Percentiles rank a stretch among this genome's conserved stretches.
These are phyloP conservation scores for Porphyra umbilicalis DNA, from an alignment of 31 red algal genomes.

Conservation along the genomic window DNA sequence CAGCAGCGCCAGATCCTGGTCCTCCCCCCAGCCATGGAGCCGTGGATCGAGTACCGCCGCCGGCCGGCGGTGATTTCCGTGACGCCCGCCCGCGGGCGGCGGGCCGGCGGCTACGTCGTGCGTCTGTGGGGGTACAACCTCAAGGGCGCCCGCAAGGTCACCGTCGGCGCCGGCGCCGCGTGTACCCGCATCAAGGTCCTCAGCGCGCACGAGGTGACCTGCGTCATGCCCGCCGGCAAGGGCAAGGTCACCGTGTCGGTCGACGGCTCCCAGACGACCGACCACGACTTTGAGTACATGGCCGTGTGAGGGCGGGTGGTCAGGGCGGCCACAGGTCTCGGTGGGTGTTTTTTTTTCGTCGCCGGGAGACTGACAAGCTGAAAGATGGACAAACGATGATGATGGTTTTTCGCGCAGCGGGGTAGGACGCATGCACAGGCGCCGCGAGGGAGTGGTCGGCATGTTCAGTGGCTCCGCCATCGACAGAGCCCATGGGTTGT, in stretches of 20 bases:
- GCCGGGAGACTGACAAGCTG: no score
- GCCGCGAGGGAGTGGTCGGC: no score
- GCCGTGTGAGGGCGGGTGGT: no score
- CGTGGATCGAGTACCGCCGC: slow-evolving; percentile 38
- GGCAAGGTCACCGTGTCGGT: slow-evolving; percentile 55
- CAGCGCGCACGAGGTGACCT: slow-evolving; percentile 33
- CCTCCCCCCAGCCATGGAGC: no score
- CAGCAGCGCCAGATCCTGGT: slow-evolving; percentile 56
- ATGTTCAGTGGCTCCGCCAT: no score
- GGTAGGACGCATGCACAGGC: no score
- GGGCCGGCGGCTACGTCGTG: slow-evolving; percentile 37
- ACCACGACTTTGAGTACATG: slow-evolving; percentile 68
- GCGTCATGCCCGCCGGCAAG: slow-evolving; percentile 39
- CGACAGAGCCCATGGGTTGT: no score
- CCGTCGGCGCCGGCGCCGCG: slow-evolving; percentile 31
- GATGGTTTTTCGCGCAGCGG: no score
- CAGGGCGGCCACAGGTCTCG: no score
- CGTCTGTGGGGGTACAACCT: slow-evolving; percentile 59
- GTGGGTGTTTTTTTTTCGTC: no score
- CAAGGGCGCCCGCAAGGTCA: slow-evolving; percentile 14
- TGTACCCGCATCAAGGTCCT: slow-evolving; percentile 8
- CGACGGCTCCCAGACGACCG: slow-evolving; percentile 24
- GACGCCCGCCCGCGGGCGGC: slow-evolving; percentile 54
- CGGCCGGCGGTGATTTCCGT: slow-evolving; percentile 49
- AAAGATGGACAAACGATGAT: no score